phyloP scores from a whole-genome alignment of 2,329 filamentous ascomycete genomes.

The Lizonia empirigonia region DNA sequence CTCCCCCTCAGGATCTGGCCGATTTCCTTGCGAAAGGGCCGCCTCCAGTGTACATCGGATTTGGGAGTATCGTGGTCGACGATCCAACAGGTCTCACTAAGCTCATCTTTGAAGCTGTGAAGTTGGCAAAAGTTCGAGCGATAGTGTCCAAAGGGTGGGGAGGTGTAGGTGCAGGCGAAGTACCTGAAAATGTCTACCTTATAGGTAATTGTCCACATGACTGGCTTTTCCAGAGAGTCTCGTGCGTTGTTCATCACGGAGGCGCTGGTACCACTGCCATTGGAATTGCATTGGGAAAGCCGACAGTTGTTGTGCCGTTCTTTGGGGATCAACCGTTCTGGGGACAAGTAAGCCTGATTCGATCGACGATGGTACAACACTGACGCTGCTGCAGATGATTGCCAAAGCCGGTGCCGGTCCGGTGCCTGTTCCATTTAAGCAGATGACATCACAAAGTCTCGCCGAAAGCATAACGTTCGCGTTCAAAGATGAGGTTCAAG shows the following conservation, averaged over 20 bases:
- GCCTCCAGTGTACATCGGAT: conserved; percentile 62
- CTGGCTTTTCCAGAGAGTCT: conserved; percentile 63
- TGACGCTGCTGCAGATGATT: conserved; percentile 49
- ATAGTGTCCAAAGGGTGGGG: conserved; percentile 63
- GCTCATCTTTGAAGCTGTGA: conserved; percentile 56
- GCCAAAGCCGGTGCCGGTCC: conserved; percentile 57
- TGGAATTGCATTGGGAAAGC: conserved; percentile 57
- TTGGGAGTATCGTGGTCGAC: conserved; percentile 62
- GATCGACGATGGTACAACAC: not conserved
- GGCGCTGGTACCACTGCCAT: conserved; percentile 65
- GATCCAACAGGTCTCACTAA: conserved; percentile 54
- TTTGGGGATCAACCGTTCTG: conserved; percentile 65
- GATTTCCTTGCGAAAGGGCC: conserved; percentile 57
- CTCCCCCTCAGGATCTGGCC: conserved; percentile 48
- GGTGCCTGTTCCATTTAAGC: conserved; percentile 54
- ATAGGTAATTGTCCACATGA: conserved; percentile 62
- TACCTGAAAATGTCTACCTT: conserved; percentile 53
- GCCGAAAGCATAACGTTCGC: conserved; percentile 55
- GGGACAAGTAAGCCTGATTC: conserved; percentile 41
- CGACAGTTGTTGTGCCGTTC: conserved; percentile 63
- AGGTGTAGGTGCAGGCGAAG: conserved; percentile 43
- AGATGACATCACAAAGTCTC: conserved; percentile 53
- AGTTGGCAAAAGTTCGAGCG: conserved; percentile 48
- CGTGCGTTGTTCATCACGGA: conserved; percentile 63
- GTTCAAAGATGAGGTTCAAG: conserved; percentile 46